These are phyloP conservation scores for Picochlorum sp. DNA, from an alignment of 139 green algal genomes.

Conservation along the genomic window DNA sequence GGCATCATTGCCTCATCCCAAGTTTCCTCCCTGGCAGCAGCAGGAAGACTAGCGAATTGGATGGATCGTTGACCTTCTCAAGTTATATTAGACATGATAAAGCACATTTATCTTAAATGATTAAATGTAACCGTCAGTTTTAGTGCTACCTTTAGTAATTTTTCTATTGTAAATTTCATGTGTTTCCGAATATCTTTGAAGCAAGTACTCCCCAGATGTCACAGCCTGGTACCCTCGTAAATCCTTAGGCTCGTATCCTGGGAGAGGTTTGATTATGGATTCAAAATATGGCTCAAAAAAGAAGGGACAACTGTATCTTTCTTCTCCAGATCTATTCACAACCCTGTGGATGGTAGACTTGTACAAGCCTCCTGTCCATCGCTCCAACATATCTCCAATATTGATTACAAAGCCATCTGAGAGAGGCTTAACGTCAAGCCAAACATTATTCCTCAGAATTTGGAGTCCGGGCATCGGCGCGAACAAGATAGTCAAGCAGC, in stretches of 20 bases:
- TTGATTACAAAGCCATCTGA: conserved; percentile 75
- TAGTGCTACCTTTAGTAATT: no score
- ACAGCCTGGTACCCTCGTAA: conserved; percentile 2
- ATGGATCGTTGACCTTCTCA: no score
- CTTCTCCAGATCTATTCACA: conserved; percentile 40
- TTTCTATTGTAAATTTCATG: conserved; percentile 5
- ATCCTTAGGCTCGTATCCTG: not conserved
- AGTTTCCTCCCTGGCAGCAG: no score
- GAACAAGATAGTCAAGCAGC: conserved; percentile 82
- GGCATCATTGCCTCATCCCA: no score
- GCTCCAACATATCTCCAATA: conserved; percentile 88
- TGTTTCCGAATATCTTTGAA: conserved; percentile 13
- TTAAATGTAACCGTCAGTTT: no score
- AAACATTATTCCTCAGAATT: conserved; percentile 24
- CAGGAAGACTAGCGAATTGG: no score
- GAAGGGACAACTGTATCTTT: conserved; percentile 69
- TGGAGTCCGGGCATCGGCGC: conserved; percentile 51
- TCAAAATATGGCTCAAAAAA: conserved; percentile 68
- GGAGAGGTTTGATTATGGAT: not conserved
- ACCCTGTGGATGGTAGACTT: conserved; percentile 75
- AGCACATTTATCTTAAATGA: no score
- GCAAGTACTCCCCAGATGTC: conserved; percentile 3
- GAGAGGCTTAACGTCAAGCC: conserved; percentile 48
- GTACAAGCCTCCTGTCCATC: conserved; percentile 47
- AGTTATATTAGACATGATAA: no score